Base-by-base conservation (phyloP, 169 alveolate genomes). In the Plasmodium relictum region DNA sequence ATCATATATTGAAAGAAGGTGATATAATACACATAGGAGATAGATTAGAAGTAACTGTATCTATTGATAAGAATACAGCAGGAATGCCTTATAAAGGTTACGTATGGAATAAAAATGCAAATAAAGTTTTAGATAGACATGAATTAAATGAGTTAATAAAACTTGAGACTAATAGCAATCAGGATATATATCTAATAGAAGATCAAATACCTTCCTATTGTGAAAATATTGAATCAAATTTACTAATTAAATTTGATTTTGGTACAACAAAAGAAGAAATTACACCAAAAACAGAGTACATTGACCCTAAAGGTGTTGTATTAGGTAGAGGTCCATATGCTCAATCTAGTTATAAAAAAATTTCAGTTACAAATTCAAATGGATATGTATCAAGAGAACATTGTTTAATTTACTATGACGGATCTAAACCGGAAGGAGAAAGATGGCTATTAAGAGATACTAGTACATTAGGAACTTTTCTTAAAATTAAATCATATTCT, bases 311-410 rank as follows among this genome's bases (percentile, higher is more conserved):
- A 69, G 97, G 97, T 5, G 95, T 94, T 1, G 93, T 95, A 20
- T 80, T 95, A 63, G 97, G 97, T 39, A 73, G 97, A n/a, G 97
- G 97, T 6, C 97, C 97, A 20, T 93, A 93, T 78, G 93, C 96
- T 0, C 94, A 91, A 74, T 74, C 95, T 9, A 91, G 92, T 7
- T 93, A 88, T 85, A 93, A 85, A 74, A 95, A 95, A 94, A 45
- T 95, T 26, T 73, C 95, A 24, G 94, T 95, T 22, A 95, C 97
- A 7, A 85, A 95, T 58, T 94, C 93, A 31, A 96, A 96, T 93
- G 98, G 98, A 1, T 96, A 96, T 91, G 95, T 96, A 20, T 95
- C 98, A 59, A 92, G 98, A 16, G 97, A 95, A 70, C 98, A 96
- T 74, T 96, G 98, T 76, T 87, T 96, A 78, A 91, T 96, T 18